Base-by-base conservation (phyloP, 345 rosid genomes). In the Ceriops decandra region DNA sequence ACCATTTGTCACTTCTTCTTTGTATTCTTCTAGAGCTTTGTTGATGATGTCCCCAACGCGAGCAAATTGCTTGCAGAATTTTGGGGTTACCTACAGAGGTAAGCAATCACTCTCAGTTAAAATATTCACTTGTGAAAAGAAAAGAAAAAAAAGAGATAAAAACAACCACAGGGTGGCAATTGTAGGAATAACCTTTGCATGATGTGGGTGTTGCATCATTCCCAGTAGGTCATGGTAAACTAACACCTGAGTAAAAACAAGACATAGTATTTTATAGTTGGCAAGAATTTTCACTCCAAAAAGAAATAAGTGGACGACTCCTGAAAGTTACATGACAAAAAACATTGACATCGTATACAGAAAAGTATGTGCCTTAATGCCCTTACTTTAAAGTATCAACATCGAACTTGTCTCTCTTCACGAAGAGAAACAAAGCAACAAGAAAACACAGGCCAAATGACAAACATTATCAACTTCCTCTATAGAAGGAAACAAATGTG, bases 201-300 rank as follows among this genome's bases (percentile, higher is more conserved):
- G 97, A 74, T 91, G 96, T 21, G 99, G 99, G 70, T 91, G 99
- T 72, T 86, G 99, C 82, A 90, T 69, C 96, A 95, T 91, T 73
- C 97, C 99, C 58, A 95, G 72, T 47, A 95, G 89, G 75, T 95
- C 99, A 77, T 91, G 96, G 85, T 89, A 91, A 69, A 91, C 93
- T 21, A 91, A 81, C 33, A 83, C 96, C 93, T 93, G 80, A 72
- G 84, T 64, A n/a, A 57, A 66, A 42, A 20, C 22, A 38, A 60
- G 27, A 26, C 30, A n/a, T 1, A 20, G 26, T 21, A 8, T 8
- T 22, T 54, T 2, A 42, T 42, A 0, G 49, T 42, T 11, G 49
- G 49, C 19, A 15, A 42, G 16, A 15, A 2, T 13, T 13, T 42
- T 1, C 49, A 42, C 49, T 13, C 19, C 16, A 42, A 42, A 42